phyloP scores from a whole-genome alignment of 1,284 basidiomycete species.

The Apiotrichum akiyoshidainum region DNA sequence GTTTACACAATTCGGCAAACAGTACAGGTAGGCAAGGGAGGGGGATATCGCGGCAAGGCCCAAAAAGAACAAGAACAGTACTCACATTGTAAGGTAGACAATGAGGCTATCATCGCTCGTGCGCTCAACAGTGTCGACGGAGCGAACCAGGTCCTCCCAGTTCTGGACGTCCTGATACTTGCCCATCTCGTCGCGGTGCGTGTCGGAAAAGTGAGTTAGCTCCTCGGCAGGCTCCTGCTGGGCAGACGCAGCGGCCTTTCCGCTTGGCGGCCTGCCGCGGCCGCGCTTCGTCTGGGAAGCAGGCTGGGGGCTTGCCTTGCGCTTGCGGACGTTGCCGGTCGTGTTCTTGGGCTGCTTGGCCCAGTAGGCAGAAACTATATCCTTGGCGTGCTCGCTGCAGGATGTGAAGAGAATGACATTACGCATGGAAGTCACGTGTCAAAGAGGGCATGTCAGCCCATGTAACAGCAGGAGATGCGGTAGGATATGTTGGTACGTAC shows the following conservation, averaged over 20 bases:
- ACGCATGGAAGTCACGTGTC: neutral
- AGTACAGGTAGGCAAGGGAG: no score
- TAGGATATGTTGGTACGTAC: constrained; percentile 23
- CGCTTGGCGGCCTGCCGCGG: neutral
- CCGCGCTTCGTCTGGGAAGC: constrained; percentile 10
- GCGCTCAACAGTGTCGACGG: constrained; percentile 44
- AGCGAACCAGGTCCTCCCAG: constrained; percentile 46
- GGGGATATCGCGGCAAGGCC: neutral
- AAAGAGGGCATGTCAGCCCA: neutral
- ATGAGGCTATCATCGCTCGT: constrained; percentile 26
- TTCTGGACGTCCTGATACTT: constrained; percentile 39
- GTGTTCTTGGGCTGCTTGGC: constrained; percentile 20
- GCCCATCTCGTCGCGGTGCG: constrained; percentile 34
- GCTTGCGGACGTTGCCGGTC: constrained; percentile 18
- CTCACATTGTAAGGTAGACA: constrained; percentile 48
- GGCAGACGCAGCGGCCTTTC: neutral
- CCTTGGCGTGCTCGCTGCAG: constrained; percentile 36
- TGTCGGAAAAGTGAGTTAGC: constrained; percentile 51
- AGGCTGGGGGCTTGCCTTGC: constrained; percentile 19
- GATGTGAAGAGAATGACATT: neutral
- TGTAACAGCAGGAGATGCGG: neutral
- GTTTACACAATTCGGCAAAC: no score
- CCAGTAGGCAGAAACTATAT: constrained; percentile 41
- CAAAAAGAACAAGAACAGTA: neutral
- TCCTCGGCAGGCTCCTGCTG: constrained; percentile 6